Base-by-base conservation (phyloP, 2,329 filamentous ascomycete genomes). In the Colletotrichum sp. region DNA sequence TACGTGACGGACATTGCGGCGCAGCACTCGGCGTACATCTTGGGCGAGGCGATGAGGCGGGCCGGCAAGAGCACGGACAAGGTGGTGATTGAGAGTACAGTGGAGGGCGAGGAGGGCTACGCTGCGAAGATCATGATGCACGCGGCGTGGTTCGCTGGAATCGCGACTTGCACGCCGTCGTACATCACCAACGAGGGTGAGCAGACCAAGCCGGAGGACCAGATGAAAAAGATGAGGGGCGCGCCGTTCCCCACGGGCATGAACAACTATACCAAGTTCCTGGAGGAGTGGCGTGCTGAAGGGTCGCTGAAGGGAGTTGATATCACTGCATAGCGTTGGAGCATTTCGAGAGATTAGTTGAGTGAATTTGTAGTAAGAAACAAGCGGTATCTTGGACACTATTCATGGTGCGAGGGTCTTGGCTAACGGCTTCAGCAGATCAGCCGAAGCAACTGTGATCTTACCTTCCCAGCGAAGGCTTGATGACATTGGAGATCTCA, bases 81-180 rank as follows among this genome's bases (percentile, higher is more conserved):
- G 4, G 77, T 79, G 4, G 77, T 81, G 0, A 74, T 90, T 34
- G 89, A 91, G 78, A 84, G 87, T 3, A 87, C 84, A 0, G 68
- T 72, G 4, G 83, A 85, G 28, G 89, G 85, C 0, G 88, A 90
- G 78, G 85, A 89, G 67, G 85, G 80, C 4, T 91, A 89, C 88
- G 82, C 84, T 1, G 77, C 78, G 28, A 78, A 81, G 64, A 84
- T 88, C 58, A 79, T 88, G 78, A 79, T 79, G 66, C 82, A 84
- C 2, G 87, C 87, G 0, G 81, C 81, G 9, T 83, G 84, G 32
- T 84, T 87, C 52, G 84, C 84, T 0, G 82, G 83, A 9, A 71
- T 88, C 24, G 79, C 81, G 7, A 84, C 87, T 16, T 92, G 90
- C 81, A 90, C 89, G n/a, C 90, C 90, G 0, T 84, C 87, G 14